phyloP scores from a whole-genome alignment of 176 grass and related monocot species.

The Aegilops tauschii region DNA sequence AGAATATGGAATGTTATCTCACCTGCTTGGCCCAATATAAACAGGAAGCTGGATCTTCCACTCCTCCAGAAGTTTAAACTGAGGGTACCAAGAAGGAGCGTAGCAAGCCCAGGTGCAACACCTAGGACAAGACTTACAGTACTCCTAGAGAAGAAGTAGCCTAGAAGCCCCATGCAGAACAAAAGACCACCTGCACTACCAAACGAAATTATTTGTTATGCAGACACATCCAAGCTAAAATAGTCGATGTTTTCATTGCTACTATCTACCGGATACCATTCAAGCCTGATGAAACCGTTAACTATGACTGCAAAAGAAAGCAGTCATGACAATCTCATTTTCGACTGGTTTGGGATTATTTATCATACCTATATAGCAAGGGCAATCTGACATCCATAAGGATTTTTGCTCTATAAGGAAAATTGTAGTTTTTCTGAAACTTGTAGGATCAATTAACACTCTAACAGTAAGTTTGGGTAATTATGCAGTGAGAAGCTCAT shows the following conservation, averaged over 20 bases:
- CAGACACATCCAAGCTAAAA: not conserved
- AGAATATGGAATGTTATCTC: not conserved
- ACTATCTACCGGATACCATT: not conserved
- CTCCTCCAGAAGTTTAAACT: slow-evolving; percentile 69
- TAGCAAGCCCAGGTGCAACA: slow-evolving; percentile 45
- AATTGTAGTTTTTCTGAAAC: not conserved
- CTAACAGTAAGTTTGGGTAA: not conserved
- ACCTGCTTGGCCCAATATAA: slow-evolving; percentile 72
- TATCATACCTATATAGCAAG: not conserved
- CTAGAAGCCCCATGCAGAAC: slow-evolving; percentile 61
- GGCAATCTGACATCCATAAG: not conserved
- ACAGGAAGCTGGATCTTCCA: slow-evolving; percentile 54
- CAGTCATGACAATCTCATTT: not conserved
- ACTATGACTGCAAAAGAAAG: not conserved
- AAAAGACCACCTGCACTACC: slow-evolving; percentile 59
- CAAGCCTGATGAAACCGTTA: not conserved
- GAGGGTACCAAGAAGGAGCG: slow-evolving; percentile 42
- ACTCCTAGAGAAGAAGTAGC: slow-evolving; percentile 66
- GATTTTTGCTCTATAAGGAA: not conserved
- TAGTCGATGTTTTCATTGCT: not conserved
- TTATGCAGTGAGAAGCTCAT: not conserved
- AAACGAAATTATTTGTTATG: slow-evolving; percentile 19
- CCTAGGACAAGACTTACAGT: slow-evolving; percentile 54
- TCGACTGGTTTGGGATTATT: not conserved
- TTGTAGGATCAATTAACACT: not conserved